A percentile compares a stretch with the other conserved stretches of the same genome.
Conservation (phyloP, 805 yeast species). For the Hanseniaspora hatyaiensis region DNA sequence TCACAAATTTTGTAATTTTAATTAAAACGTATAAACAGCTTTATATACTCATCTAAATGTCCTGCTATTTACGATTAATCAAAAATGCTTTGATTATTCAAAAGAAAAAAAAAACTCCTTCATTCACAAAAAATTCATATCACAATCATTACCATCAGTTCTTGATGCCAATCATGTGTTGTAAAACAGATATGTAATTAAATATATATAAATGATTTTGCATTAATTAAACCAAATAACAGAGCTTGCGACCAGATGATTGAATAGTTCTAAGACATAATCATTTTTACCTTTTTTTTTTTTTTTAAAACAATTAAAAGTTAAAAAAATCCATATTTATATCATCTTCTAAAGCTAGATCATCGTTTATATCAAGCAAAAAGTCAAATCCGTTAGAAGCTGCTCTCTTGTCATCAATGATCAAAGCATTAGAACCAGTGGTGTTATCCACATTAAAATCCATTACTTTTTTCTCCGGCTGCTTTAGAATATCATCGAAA, state of each 20-base stretch:
- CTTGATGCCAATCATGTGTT: no score
- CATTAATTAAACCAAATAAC: no score
- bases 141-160: no score
- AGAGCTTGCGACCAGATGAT: background rate
- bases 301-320: conserved; percentile 5
- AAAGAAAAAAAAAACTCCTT: no score
- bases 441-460: background rate
- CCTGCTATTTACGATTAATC: no score
- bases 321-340: conserved; percentile 16
- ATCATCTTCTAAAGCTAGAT: conserved; percentile 10
- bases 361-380: conserved; percentile 8
- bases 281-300: conserved; percentile 19
- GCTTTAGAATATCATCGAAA: conserved; percentile 4
- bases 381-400: conserved; percentile 5
- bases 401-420: conserved; percentile 1
- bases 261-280: no score
- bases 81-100: no score
- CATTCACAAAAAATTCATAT: no score
- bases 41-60: no score
- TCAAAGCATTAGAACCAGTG: background rate
- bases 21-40: no score
- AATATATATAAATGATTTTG: background rate
- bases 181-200: background rate
- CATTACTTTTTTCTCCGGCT: background rate
- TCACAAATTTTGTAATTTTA: no score